A percentile compares a stretch with the other conserved stretches of the same genome.
Evolutionary conservation across 2,329 filamentous ascomycete genomes (phyloP).

Genomic region (Clonostachys rhizophaga): DNA sequence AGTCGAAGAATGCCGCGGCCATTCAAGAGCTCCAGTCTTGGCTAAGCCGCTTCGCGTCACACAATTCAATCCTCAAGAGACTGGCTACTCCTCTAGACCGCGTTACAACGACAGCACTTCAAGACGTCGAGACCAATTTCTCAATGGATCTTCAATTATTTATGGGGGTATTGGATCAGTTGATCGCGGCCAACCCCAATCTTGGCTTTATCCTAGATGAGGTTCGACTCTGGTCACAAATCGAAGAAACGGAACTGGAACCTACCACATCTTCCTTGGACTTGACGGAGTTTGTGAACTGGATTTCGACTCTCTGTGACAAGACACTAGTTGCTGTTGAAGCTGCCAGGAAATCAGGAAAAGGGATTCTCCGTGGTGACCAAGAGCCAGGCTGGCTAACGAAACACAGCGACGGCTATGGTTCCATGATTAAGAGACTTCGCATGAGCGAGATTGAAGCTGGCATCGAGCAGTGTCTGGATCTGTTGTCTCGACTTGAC

Average conservation of each 20-base stretch:
- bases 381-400: constrained; percentile 27
- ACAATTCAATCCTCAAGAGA: constrained; percentile 33
- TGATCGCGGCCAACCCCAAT: constrained; percentile 40
- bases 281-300: constrained; percentile 45
- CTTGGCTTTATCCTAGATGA: constrained; percentile 63
- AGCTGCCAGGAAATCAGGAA: constrained; percentile 54
- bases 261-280: constrained; percentile 6
- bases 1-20: constrained; percentile 37
- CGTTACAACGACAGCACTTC: constrained; percentile 35
- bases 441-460: constrained; percentile 51
- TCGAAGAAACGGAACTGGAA: constrained; percentile 6
- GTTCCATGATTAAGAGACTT: constrained; percentile 51
- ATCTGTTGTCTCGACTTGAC: constrained; percentile 23
- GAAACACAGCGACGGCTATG: constrained; percentile 43
- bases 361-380: constrained; percentile 27
- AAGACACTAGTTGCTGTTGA: constrained; percentile 77
- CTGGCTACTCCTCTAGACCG: constrained; percentile 44
- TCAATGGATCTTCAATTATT: constrained; percentile 29
- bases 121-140: constrained; percentile 24
- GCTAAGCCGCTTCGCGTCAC: constrained; percentile 38
- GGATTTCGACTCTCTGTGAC: constrained; percentile 64
- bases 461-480: constrained; percentile 30
- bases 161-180: constrained; percentile 30
- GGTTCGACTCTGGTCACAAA: constrained; percentile 58
- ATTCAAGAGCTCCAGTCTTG: constrained; percentile 42